These are phyloP conservation scores for Populus hybrid DNA, from an alignment of 441 rosid species.

Conservation along the genomic window DNA sequence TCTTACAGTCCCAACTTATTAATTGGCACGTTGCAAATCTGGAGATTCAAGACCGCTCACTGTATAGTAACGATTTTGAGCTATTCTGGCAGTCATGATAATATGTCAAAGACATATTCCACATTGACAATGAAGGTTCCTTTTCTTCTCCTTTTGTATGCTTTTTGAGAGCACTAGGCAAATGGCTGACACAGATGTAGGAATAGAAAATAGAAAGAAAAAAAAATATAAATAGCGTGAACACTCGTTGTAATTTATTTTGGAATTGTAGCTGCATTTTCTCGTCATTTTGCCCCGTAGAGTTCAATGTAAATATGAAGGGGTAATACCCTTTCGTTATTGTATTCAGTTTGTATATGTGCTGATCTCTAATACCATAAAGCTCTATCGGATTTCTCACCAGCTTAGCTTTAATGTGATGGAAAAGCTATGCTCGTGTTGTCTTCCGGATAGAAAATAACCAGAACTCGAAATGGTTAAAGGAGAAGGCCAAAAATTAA, in stretches of 20 bases:
- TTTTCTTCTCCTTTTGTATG: slow-evolving; percentile 23
- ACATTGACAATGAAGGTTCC: slow-evolving; percentile 22
- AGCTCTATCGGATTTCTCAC: too few species aligned
- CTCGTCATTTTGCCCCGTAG: background rate
- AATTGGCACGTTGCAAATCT: slow-evolving; percentile 95
- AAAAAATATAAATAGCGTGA: slow-evolving; percentile 8
- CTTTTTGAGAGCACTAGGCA: slow-evolving; percentile 27
- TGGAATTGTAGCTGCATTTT: background rate
- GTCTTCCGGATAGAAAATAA: too few species aligned
- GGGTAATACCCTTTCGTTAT: background rate
- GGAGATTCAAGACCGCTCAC: slow-evolving; percentile 98
- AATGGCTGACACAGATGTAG: slow-evolving; percentile 33
- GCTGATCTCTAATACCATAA: background rate
- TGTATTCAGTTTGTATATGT: background rate
- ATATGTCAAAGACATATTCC: slow-evolving; percentile 13
- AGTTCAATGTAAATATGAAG: background rate
- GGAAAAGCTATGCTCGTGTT: background rate
- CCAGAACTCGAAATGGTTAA: too few species aligned
- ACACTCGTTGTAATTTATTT: slow-evolving; percentile 22
- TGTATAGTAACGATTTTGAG: slow-evolving; percentile 87
- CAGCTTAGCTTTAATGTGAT: background rate
- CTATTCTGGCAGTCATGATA: slow-evolving; percentile 97
- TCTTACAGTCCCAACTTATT: slow-evolving; percentile 87
- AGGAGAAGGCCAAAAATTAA: too few species aligned
- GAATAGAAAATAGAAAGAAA: slow-evolving; percentile 21